Evolutionary conservation across 208 protist genomes (phyloP), one percentile per base, ranked within the genome.

Genomic region (Wallacemonas sp.): DNA sequence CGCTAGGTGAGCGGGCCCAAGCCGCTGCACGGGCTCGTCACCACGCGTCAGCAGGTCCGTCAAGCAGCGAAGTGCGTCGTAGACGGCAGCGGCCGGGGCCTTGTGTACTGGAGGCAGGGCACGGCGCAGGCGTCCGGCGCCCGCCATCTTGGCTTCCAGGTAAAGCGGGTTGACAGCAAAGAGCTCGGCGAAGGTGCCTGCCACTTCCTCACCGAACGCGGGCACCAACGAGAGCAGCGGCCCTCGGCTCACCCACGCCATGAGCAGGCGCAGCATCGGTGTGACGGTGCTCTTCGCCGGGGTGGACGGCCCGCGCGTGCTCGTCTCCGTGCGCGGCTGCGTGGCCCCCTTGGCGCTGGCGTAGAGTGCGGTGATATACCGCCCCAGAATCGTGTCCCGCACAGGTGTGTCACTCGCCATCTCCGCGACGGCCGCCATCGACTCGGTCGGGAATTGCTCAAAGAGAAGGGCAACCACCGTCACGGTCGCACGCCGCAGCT

Each of bases 401-500:
- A 75, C 19, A 87, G 63, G 6, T 71, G 26, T 21, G 12, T 4
- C 54, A 32, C 24, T 32, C 5, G 27, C 52, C 21, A 36, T 69
- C 22, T 59, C 29, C 24, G 42, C 66, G 21, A 89, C 53, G 3
- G 78, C 69, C 0, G 34, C 63, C 74, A 91, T 87, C 32, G 79
- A 61, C 37, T 92, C 79, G 38, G 65, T 75, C 1, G 89, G 89
- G 64, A 95, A 93, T 54, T 92, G 84, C 69, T 95, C 89, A 32
- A 75, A 86, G n/a, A 95, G 63, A 44, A 78, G 66, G 26, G 78
- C 72, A 33, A 90, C 82, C 36, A 91, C 71, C 4, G 58, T 50
- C 21, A 85, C 41, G 37, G 84, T 55, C 29, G 57, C 54, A 22
- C 83, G 81, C 45, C 89, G 85, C 26, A 92, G 64, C 45, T 79